These are phyloP conservation scores for Phanerochaete sordida DNA, from an alignment of 768 basidiomycete genomes.

Conservation along the genomic window DNA sequence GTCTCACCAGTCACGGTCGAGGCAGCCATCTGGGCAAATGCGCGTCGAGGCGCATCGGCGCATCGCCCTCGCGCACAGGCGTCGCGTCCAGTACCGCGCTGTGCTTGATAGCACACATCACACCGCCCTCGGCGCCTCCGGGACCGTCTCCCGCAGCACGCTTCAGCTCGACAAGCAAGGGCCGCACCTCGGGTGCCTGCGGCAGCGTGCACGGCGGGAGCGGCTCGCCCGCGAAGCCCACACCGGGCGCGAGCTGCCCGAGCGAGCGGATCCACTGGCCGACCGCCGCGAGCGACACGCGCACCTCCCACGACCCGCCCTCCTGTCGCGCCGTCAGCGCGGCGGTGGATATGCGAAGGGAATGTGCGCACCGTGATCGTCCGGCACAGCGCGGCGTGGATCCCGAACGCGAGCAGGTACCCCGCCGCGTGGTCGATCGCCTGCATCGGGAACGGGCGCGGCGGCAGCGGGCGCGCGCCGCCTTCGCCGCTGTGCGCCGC, in stretches of 20 bases:
- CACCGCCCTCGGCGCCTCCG: background rate
- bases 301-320: conserved; percentile 59
- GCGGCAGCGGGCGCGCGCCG: conserved; percentile 16
- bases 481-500: conserved; percentile 24
- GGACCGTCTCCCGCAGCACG: conserved; percentile 16
- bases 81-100: conserved; percentile 40
- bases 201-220: conserved; percentile 35
- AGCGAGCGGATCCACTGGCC: conserved; percentile 56
- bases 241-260: conserved; percentile 38
- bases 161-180: conserved; percentile 29
- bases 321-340: conserved; percentile 45
- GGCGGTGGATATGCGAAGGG: background rate
- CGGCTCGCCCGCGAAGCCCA: conserved; percentile 37
- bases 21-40: conserved; percentile 29
- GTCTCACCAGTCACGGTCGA: background rate
- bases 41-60: conserved; percentile 31
- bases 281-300: conserved; percentile 54
- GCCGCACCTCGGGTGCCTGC: conserved; percentile 34
- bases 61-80: conserved; percentile 37
- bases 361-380: conserved; percentile 41
- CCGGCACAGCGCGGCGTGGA: conserved; percentile 51
- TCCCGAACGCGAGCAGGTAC: conserved; percentile 56
- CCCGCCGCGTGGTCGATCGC: conserved; percentile 59
- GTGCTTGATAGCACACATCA: conserved; percentile 42
- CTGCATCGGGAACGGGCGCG: conserved; percentile 48